phyloP scores from a whole-genome alignment of 2,329 filamentous ascomycete genomes.

The Arthrinium puccinioides region DNA sequence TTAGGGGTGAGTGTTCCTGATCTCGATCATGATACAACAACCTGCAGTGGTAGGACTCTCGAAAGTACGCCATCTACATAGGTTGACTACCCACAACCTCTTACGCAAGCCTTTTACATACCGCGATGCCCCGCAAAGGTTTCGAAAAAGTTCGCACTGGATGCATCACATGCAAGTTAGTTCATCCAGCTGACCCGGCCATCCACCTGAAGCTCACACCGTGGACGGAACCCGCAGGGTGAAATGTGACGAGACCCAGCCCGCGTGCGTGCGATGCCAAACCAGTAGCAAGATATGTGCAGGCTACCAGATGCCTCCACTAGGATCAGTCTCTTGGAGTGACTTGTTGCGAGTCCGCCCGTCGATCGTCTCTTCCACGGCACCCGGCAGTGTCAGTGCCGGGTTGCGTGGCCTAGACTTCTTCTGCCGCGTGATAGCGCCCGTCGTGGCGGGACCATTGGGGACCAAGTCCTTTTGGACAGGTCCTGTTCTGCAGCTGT shows the following conservation, averaged over 20 bases:
- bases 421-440: constrained; percentile 10
- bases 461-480: constrained; percentile 10
- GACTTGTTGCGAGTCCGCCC: constrained; percentile 6
- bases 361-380: constrained; percentile 4
- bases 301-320: constrained; percentile 11
- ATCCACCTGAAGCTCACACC: neutral
- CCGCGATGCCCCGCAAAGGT: constrained; percentile 10
- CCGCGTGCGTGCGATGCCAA: constrained; percentile 18
- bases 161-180: constrained; percentile 13
- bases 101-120: no score
- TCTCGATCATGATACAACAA: no score
- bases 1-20: no score
- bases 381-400: neutral
- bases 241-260: constrained; percentile 24
- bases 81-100: no score
- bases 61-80: no score
- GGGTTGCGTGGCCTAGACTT: constrained; percentile 9
- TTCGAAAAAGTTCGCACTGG: constrained; percentile 11
- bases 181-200: neutral
- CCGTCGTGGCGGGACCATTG: constrained; percentile 6
- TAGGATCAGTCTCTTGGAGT: constrained; percentile 9
- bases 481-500: constrained; percentile 8
- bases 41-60: no score
- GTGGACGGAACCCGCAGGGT: constrained; percentile 19
- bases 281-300: constrained; percentile 16